Evolutionary conservation across 2,329 filamentous ascomycete genomes (phyloP), one percentile per base, ranked within the genome.

Genomic region (Botrytis fragariae): DNA sequence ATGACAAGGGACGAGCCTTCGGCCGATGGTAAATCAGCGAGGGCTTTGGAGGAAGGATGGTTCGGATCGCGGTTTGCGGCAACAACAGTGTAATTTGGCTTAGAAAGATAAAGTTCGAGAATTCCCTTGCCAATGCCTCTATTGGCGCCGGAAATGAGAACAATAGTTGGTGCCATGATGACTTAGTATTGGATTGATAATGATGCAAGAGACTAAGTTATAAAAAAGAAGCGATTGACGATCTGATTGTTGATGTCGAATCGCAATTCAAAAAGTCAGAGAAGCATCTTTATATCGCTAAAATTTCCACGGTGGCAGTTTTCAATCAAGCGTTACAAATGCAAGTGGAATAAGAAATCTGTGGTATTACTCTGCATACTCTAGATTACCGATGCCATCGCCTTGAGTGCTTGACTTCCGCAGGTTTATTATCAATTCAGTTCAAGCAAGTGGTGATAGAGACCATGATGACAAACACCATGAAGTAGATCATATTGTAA

Each of bases 11-110:
- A 77, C 63, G 81, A 84, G 37, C 65, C 74, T 54, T 54, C 42
- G 6, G 69, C 75, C 16, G 73, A 54, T 8, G 78, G 75, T 6
- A 81, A 69, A 4, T 73, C 64, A 8, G 76, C 61, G 6, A 84
- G 79, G 4, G 79, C 76, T 12, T 80, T 73, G 1, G 79, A 77
- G 35, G 78, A 77, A 9, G 78, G 65, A 42, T 42, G 37, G 20
- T 71, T 16, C 12, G 71, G 62, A 44, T 83, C 78, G 25, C 83
- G 82, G 48, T 83, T 80, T 12, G 80, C 81, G 35, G 83, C 83
- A 32, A 85, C 80, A 62, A 85, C 80, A 45, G 78, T 83, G 39
- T 79, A 80, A 65, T 82, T 78, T 1, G 83, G 81, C 5, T 79
- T 76, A 5, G 75, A 72, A 57, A 85, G 80, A 76, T 81, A 82